Evolutionary conservation across 1,139 yeast species (phyloP).

Genomic region (Pichia sp.): DNA sequence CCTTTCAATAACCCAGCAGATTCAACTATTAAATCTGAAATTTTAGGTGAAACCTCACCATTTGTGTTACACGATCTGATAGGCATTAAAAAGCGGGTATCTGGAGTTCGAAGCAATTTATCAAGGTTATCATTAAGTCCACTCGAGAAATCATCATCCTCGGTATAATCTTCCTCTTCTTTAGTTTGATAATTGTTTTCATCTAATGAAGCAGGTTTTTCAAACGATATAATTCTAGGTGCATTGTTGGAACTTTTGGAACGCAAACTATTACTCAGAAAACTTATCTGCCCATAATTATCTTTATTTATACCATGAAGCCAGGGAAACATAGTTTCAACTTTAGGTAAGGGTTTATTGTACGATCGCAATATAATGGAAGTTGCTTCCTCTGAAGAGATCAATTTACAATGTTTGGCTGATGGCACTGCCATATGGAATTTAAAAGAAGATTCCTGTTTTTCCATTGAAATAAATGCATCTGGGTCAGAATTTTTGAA

Average conservation of each 20-base stretch:
- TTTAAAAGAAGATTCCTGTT: constrained; percentile 13
- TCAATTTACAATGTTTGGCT: constrained; percentile 16
- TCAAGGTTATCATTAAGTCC: constrained; percentile 1
- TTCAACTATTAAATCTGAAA: constrained; percentile 34
- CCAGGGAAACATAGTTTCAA: constrained; percentile 80
- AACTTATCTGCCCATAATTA: constrained; percentile 42
- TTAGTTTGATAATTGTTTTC: constrained; percentile 8
- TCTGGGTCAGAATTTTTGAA: background rate
- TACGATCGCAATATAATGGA: constrained; percentile 40
- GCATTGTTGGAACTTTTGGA: constrained; percentile 6
- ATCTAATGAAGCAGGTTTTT: constrained; percentile 11
- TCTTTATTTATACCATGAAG: constrained; percentile 62
- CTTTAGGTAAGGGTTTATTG: constrained; percentile 54
- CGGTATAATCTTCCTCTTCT: constrained; percentile 1
- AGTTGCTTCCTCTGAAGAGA: constrained; percentile 22
- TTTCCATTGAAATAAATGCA: constrained; percentile 4
- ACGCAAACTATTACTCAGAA: constrained; percentile 19
- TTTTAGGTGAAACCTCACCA: constrained; percentile 21
- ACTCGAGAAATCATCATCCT: constrained; percentile 5
- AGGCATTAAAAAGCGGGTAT: constrained; percentile 35
- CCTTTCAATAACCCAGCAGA: constrained; percentile 52
- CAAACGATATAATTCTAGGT: constrained; percentile 12
- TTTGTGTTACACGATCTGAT: constrained; percentile 36
- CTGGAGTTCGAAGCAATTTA: constrained; percentile 11
- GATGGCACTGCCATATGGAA: constrained; percentile 13